Percentiles rank a stretch among this genome's conserved stretches.
phyloP scores from a whole-genome alignment of 2,329 filamentous ascomycete genomes.

The Penicillium decumbens region DNA sequence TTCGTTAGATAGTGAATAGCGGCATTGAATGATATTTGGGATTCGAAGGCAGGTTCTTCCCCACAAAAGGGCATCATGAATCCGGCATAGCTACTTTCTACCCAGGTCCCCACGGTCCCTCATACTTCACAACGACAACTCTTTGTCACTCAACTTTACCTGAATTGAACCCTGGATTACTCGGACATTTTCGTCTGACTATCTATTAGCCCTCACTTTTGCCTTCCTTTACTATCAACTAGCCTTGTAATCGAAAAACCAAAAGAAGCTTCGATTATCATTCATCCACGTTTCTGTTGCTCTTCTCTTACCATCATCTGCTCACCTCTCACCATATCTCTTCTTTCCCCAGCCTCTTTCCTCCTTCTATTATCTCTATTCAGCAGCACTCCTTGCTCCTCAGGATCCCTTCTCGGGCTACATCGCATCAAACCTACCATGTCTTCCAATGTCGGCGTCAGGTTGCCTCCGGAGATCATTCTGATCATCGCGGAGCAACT shows the following conservation, averaged over 20 bases:
- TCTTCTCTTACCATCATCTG: neutral
- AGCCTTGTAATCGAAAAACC: neutral
- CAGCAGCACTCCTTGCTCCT: too few relatives aligned
- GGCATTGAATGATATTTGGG: neutral
- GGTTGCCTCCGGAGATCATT: conserved; percentile 1
- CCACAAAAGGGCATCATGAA: neutral
- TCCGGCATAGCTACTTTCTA: neutral
- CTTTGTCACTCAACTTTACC: neutral
- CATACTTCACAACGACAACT: neutral
- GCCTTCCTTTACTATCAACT: neutral
- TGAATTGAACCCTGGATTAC: neutral
- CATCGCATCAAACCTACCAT: neutral
- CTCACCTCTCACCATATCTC: neutral
- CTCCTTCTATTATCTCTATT: too few relatives aligned
- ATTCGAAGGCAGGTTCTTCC: neutral
- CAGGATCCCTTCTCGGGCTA: too few relatives aligned
- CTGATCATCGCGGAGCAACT: neutral
- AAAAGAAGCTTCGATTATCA: neutral
- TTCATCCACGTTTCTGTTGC: neutral
- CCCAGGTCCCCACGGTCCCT: neutral
- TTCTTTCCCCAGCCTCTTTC: too few relatives aligned
- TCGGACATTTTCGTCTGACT: neutral
- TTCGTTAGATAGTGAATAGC: neutral
- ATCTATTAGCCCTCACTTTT: neutral
- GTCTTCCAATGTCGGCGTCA: neutral